phyloP scores from a whole-genome alignment of 352 stramenopile species.

The Globisporangium paroecandrum region DNA sequence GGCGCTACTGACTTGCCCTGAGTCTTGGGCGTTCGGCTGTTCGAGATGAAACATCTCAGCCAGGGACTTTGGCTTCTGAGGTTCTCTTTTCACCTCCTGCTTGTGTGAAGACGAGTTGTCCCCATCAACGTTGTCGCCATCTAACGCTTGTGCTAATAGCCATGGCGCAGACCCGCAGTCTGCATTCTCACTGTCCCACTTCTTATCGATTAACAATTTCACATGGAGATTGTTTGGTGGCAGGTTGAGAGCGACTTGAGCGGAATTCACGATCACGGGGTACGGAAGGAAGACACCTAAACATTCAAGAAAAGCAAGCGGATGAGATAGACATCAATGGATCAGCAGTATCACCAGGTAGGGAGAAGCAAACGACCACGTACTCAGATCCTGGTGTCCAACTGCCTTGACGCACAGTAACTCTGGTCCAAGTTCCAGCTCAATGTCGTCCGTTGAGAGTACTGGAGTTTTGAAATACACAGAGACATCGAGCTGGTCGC shows the following conservation, averaged over 20 bases:
- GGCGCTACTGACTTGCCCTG: background rate
- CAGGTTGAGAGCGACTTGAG: constrained; percentile 35
- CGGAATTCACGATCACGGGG: constrained; percentile 35
- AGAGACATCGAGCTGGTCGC: constrained; percentile 29
- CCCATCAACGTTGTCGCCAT: constrained; percentile 23
- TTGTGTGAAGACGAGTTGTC: background rate
- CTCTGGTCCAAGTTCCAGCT: constrained; percentile 51
- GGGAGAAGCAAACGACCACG: constrained; percentile 2
- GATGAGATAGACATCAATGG: background rate
- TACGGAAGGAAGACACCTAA: constrained; percentile 64
- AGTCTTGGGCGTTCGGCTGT: constrained; percentile 11
- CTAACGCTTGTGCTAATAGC: constrained; percentile 54
- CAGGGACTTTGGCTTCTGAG: constrained; percentile 40
- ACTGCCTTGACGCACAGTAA: constrained; percentile 40
- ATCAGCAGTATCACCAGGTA: background rate
- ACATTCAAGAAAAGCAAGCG: background rate
- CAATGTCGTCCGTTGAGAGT: constrained; percentile 25
- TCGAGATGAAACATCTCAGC: constrained; percentile 69
- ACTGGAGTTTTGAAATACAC: constrained; percentile 44
- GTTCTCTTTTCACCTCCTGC: background rate
- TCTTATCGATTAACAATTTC: constrained; percentile 43
- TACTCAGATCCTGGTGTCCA: constrained; percentile 54
- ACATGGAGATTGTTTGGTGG: constrained; percentile 37
- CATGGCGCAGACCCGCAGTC: constrained; percentile 67
- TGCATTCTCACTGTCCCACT: constrained; percentile 33